Percentiles rank a stretch among this genome's conserved stretches.
phyloP scores from a whole-genome alignment of 495 filamentous ascomycete species.

The Letharia columbiana region DNA sequence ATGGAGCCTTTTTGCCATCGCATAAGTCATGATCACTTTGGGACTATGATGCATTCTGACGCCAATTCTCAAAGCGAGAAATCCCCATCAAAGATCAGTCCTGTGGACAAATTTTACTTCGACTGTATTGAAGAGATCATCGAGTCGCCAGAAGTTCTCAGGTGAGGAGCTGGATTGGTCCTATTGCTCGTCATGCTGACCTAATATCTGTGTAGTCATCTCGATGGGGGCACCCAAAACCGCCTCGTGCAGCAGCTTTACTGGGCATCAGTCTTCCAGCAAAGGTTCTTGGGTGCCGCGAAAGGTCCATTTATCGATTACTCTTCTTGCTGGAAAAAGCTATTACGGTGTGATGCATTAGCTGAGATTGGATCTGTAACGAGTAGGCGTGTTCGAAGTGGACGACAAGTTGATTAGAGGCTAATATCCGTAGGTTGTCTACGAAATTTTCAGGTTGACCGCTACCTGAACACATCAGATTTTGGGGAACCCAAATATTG shows the following conservation, averaged over 20 bases:
- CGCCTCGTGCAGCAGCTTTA: conserved; percentile 19
- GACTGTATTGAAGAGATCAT: conserved; percentile 15
- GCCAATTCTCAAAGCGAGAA: background rate
- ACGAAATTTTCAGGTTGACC: conserved; percentile 13
- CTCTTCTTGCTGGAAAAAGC: conserved; percentile 19
- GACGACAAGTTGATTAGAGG: background rate
- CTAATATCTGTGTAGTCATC: background rate
- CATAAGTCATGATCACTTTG: conserved; percentile 15
- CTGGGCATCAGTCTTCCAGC: conserved; percentile 18
- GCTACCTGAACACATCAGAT: conserved; percentile 13
- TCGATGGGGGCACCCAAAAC: conserved; percentile 8
- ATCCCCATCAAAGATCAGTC: background rate
- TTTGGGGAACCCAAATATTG: conserved; percentile 19
- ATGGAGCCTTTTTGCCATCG: conserved; percentile 18
- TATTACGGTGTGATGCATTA: conserved; percentile 1
- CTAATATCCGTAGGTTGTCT: conserved; percentile 1
- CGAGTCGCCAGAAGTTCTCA: conserved; percentile 4
- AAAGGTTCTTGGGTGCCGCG: conserved; percentile 1
- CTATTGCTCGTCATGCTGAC: background rate
- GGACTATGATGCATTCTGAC: conserved; percentile 9
- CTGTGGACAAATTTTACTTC: conserved; percentile 12
- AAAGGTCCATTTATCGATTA: conserved; percentile 8
- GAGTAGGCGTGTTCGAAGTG: background rate
- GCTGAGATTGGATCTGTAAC: conserved; percentile 1
- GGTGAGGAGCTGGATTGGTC: conserved; percentile 6